Evolutionary conservation across 2,329 filamentous ascomycete genomes (phyloP).

Genomic region (Xylariaceae sp.): DNA sequence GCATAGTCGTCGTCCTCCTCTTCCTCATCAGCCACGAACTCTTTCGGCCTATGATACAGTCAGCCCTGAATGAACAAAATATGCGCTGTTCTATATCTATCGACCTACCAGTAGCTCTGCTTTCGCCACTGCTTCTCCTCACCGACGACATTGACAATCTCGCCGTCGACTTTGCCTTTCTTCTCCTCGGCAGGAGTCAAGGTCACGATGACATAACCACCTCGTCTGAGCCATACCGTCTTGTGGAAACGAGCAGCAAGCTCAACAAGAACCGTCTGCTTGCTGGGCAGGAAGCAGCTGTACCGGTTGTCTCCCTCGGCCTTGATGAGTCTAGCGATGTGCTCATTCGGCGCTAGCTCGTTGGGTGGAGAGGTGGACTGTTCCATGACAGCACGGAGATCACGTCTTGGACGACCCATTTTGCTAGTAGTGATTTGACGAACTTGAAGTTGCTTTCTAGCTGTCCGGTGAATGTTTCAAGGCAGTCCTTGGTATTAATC

Average conservation of each 20-base stretch:
- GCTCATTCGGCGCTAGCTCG: slow-evolving; percentile 55
- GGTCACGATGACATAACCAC: slow-evolving; percentile 82
- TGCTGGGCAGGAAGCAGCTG: slow-evolving; percentile 65
- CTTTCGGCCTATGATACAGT: slow-evolving; percentile 58
- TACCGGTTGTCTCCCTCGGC: slow-evolving; percentile 88
- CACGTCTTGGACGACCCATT: slow-evolving; percentile 73
- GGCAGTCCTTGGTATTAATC: background rate
- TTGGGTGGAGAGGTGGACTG: slow-evolving; percentile 58
- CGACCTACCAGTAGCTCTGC: slow-evolving; percentile 70
- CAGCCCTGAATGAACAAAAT: slow-evolving; percentile 2
- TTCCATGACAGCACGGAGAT: slow-evolving; percentile 70
- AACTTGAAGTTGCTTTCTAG: background rate
- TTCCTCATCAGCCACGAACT: slow-evolving; percentile 59
- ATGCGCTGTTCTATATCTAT: background rate
- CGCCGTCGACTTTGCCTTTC: slow-evolving; percentile 74
- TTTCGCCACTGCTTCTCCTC: slow-evolving; percentile 93
- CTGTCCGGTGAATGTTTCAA: background rate
- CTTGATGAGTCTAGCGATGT: slow-evolving; percentile 72
- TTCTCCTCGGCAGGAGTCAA: slow-evolving; percentile 56
- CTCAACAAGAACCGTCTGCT: slow-evolving; percentile 66
- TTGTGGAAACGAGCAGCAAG: slow-evolving; percentile 81
- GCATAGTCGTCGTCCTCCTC: slow-evolving; percentile 63
- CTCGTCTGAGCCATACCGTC: slow-evolving; percentile 87
- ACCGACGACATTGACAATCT: slow-evolving; percentile 87
- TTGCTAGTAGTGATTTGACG: too few species aligned